These are phyloP conservation scores for Stephania yunnanensis DNA, from an alignment of 164 flowering plant species.

Conservation along the genomic window DNA sequence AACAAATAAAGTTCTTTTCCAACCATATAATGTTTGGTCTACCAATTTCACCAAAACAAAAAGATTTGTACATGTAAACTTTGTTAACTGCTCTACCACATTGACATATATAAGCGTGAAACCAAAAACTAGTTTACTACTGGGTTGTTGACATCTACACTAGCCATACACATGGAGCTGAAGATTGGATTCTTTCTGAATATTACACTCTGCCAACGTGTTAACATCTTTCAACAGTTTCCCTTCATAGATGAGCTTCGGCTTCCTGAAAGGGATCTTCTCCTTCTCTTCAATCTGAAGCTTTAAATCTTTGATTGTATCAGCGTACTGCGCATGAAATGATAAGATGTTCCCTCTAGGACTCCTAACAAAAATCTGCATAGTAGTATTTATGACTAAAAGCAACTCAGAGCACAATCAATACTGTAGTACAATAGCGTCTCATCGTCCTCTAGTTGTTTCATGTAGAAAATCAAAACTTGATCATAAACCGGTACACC, in stretches of 20 bases:
- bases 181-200: neutral
- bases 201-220: neutral
- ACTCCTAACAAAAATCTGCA: neutral
- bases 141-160: too few relatives aligned
- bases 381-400: neutral
- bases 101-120: too few relatives aligned
- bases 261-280: neutral
- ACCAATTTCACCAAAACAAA: too few relatives aligned
- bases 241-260: neutral
- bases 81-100: too few relatives aligned
- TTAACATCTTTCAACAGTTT: neutral
- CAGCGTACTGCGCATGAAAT: neutral
- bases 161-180: neutral
- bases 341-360: neutral
- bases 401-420: neutral
- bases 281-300: neutral
- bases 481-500: conserved; percentile 2
- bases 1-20: too few relatives aligned
- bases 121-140: too few relatives aligned
- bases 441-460: neutral
- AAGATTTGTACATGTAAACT: too few relatives aligned
- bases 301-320: neutral
- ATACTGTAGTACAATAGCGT: neutral
- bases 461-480: neutral
- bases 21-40: too few relatives aligned